A percentile compares a stretch with the other conserved stretches of the same genome.
These are phyloP conservation scores for Amphirosellinia nigrospora DNA, from an alignment of 495 filamentous ascomycete species.

Conservation along the genomic window DNA sequence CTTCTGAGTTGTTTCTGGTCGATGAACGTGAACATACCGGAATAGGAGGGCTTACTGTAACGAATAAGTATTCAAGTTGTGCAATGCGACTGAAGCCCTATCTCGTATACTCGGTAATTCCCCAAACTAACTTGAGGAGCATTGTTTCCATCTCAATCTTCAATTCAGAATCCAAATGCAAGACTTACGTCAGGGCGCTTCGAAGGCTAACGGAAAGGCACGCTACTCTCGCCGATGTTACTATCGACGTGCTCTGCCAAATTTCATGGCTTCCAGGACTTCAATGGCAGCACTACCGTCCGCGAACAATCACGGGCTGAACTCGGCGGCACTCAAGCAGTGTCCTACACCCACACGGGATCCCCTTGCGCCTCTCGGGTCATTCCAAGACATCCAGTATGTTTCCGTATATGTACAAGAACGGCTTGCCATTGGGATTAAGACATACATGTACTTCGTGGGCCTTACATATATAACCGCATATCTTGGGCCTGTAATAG, in stretches of 20 bases:
- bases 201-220: background rate
- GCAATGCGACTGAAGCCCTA: background rate
- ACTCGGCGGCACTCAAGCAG: background rate
- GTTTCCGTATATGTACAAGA: background rate
- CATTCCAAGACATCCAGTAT: background rate
- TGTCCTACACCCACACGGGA: background rate
- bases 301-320: background rate
- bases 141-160: background rate
- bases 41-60: background rate
- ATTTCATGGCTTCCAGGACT: background rate
- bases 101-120: background rate
- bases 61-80: background rate
- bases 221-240: background rate
- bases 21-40: background rate
- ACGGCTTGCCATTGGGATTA: background rate
- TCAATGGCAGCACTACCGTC: background rate
- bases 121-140: background rate
- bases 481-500: background rate
- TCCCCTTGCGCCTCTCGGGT: background rate
- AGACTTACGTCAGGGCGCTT: background rate
- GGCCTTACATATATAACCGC: background rate
- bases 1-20: constrained; percentile 3
- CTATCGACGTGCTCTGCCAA: background rate
- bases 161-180: background rate
- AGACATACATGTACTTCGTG: background rate